Percentiles rank a stretch among this genome's conserved stretches.
These are phyloP conservation scores for Boletus rufocinnamomeus DNA, from an alignment of 768 basidiomycete genomes.

Conservation along the genomic window DNA sequence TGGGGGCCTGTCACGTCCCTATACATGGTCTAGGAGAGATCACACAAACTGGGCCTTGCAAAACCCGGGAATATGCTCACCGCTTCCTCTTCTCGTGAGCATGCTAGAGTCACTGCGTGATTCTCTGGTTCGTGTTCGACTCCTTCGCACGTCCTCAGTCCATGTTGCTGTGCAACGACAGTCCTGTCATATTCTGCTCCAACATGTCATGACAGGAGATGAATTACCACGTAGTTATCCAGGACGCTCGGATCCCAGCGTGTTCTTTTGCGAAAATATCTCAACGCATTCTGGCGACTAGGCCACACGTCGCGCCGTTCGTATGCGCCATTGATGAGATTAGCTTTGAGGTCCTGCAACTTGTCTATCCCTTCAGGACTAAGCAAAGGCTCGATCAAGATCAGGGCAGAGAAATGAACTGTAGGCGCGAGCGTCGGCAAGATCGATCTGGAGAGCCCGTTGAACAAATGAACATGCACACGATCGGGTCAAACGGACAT, in stretches of 20 bases:
- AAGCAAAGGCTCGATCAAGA: slow-evolving; percentile 68
- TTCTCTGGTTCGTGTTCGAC: slow-evolving; percentile 30
- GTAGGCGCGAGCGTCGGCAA: slow-evolving; percentile 49
- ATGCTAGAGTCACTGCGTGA: slow-evolving; percentile 52
- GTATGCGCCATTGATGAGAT: slow-evolving; percentile 49
- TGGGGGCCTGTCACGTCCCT: slow-evolving; percentile 54
- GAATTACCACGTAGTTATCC: slow-evolving; percentile 53
- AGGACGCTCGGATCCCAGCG: slow-evolving; percentile 58
- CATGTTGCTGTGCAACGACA: slow-evolving; percentile 43
- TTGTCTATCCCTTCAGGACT: slow-evolving; percentile 49
- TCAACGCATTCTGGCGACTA: slow-evolving; percentile 43
- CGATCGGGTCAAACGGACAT: slow-evolving; percentile 43
- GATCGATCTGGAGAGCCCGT: slow-evolving; percentile 44
- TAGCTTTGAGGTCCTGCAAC: slow-evolving; percentile 41
- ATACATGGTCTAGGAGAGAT: slow-evolving; percentile 57
- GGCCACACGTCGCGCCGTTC: slow-evolving; percentile 57
- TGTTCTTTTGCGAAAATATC: slow-evolving; percentile 38
- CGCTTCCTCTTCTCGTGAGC: slow-evolving; percentile 62
- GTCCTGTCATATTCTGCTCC: background rate
- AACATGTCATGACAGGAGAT: background rate
- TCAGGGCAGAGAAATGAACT: slow-evolving; percentile 49
- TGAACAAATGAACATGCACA: slow-evolving; percentile 1
- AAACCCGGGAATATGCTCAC: slow-evolving; percentile 38
- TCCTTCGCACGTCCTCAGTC: slow-evolving; percentile 42
- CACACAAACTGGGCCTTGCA: background rate